phyloP scores from a whole-genome alignment of 805 yeast genomes.

The Metschnikowia dekortorum region DNA sequence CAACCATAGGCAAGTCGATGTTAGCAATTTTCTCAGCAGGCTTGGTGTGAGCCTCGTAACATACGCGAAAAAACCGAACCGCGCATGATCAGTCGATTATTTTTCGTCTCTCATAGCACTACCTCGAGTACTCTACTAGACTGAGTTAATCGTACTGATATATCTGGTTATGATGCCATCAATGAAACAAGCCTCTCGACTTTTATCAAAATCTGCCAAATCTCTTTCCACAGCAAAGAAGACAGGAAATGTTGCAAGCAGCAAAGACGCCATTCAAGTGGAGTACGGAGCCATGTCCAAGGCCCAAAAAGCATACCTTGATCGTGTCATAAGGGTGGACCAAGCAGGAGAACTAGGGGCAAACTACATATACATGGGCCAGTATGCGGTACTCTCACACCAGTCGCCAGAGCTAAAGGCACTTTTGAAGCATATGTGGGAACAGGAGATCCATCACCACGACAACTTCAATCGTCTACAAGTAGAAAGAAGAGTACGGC shows the following conservation, averaged over 20 bases:
- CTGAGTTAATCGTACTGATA: not conserved
- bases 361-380: conserved; percentile 88
- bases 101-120: conserved; percentile 1
- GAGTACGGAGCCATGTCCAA: conserved; percentile 36
- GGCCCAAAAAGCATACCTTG: conserved; percentile 68
- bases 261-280: conserved; percentile 9
- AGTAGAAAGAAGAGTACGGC: conserved; percentile 74
- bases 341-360: conserved; percentile 99
- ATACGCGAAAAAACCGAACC: not conserved
- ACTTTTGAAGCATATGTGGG: conserved; percentile 93
- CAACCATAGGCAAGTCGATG: conserved; percentile 44
- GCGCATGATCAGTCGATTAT: conserved; percentile 3
- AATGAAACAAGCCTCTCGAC: not conserved
- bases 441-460: conserved; percentile 91
- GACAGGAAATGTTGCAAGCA: not conserved
- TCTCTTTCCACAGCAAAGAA: conserved; percentile 7
- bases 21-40: conserved; percentile 35
- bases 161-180: not conserved
- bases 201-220: conserved; percentile 1
- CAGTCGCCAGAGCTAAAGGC: conserved; percentile 75
- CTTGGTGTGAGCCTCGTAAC: not conserved
- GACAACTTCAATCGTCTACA: conserved; percentile 78
- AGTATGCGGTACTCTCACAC: conserved; percentile 66
- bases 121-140: not conserved
- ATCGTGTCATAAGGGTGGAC: conserved; percentile 80